Base-by-base conservation (phyloP, 23 red algal genomes). In the Gracilaria gracilis region DNA sequence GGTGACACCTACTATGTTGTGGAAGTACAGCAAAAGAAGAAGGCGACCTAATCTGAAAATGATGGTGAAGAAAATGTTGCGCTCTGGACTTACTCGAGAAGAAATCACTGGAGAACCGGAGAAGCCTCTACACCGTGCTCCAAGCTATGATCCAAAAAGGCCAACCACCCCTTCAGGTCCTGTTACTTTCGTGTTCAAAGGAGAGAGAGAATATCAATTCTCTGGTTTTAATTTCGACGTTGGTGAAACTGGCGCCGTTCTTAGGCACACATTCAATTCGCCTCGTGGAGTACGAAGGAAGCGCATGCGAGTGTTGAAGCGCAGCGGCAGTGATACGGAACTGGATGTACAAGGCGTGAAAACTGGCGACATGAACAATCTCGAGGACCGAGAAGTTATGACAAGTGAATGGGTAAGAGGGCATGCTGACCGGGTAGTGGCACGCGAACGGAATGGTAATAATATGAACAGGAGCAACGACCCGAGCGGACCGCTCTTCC, bases 191-290 rank as follows among this genome's bases (percentile, higher is more conserved):
- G n/a, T 85, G 32, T 54, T 54, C n/a, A 89, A 89, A 46, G 86
- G 86, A 36, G 86, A 89, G 38, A 46, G 74, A 11, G 74, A 89
- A 9, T 89, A 89, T 54, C 70, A 78, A 39, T 89, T 89, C 59
- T 89, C 86, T 78, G 86, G 86, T 16, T 89, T 89, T 49, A 89
- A 89, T 37, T 89, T 89, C 58, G 86, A 89, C 72, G 86, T 53
- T 78, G 86, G 74, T 78, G 86, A 89, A 48, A 79, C 51, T 89
- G 72, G 70, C 54, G 51, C 74, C 25, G 86, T 89, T 24, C 86
- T 78, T 38, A 69, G 86, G n/a, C 86, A 89, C 46, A 70, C 86
- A 15, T 89, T 79, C 69, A 51, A 78, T 49, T 66, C 70, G 2
- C 71, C 72, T 23, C 70, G 74, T 54, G 86, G 83, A 35, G 81